Evolutionary conservation across 129 eudicot genomes (phyloP).

Genomic region (Helichrysum umbraculigerum): DNA sequence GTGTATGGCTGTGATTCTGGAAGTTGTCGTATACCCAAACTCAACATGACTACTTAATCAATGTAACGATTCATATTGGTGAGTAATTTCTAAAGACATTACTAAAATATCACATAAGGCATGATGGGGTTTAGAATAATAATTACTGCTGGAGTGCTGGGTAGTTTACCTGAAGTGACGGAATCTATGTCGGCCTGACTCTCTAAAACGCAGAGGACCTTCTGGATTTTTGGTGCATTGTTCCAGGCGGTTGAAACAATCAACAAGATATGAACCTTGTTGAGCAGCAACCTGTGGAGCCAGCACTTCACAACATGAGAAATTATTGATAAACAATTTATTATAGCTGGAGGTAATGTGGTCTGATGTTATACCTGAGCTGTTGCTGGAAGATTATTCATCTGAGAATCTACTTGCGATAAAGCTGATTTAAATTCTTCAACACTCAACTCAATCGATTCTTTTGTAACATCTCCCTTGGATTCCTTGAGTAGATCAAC

Average conservation of each 20-base stretch:
- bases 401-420: conserved; percentile 83
- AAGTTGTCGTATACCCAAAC: background rate
- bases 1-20: background rate
- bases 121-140: background rate
- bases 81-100: background rate
- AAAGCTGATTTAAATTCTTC: conserved; percentile 78
- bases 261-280: conserved; percentile 85
- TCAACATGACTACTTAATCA: background rate
- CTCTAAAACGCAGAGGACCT: conserved; percentile 84
- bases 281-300: conserved; percentile 87
- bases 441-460: conserved; percentile 62
- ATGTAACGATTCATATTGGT: background rate
- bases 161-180: conserved; percentile 71
- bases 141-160: background rate
- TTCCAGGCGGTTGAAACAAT: conserved; percentile 89
- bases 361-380: conserved; percentile 62
- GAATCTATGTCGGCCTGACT: conserved; percentile 80
- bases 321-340: background rate
- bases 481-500: conserved; percentile 73
- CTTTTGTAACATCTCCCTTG: conserved; percentile 65
- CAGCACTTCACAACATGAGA: conserved; percentile 25
- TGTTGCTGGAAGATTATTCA: conserved; percentile 95
- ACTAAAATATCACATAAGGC: background rate
- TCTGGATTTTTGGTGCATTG: conserved; percentile 74
- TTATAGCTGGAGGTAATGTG: background rate